Conservation (phyloP, 176 grass and related monocot genomes). For the Poa pratensis region DNA sequence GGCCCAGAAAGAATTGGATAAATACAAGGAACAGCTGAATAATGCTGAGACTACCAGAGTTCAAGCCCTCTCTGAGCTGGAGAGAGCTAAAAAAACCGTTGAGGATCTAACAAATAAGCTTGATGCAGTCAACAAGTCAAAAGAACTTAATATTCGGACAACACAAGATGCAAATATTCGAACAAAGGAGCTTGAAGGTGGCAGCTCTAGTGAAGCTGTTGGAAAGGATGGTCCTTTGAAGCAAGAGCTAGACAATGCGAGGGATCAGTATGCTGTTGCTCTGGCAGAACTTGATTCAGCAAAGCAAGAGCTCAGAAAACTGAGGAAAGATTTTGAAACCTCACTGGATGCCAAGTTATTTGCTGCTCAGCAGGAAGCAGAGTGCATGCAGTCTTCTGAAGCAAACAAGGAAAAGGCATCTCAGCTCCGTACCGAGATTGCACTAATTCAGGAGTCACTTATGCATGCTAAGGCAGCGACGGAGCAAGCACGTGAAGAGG, state of each 20-base stretch:
- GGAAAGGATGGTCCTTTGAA: constrained; percentile 69
- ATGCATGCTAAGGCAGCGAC: constrained; percentile 74
- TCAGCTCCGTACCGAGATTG: constrained; percentile 72
- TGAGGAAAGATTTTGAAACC: constrained; percentile 87
- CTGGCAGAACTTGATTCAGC: constrained; percentile 83
- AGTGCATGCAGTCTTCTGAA: constrained; percentile 69
- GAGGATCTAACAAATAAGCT: constrained; percentile 70
- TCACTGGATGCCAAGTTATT: constrained; percentile 72
- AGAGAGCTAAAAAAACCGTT: constrained; percentile 74
- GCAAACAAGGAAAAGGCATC: constrained; percentile 71
- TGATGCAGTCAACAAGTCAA: constrained; percentile 75
- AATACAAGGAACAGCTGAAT: constrained; percentile 86
- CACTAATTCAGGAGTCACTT: constrained; percentile 64
- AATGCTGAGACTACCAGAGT: constrained; percentile 77
- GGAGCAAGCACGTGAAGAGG: constrained; percentile 79
- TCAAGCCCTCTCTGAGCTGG: constrained; percentile 74
- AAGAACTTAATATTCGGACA: constrained; percentile 71
- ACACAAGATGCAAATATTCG: constrained; percentile 74
- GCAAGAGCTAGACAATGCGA: constrained; percentile 73
- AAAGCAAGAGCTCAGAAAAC: constrained; percentile 80
- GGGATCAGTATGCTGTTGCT: constrained; percentile 76
- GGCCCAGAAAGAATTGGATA: constrained; percentile 85
- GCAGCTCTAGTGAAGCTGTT: constrained; percentile 38
- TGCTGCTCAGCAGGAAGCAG: constrained; percentile 75
- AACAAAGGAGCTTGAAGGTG: constrained; percentile 70